phyloP scores from a whole-genome alignment of 2,329 filamentous ascomycete genomes.

The Neonectria neomacrospora region DNA sequence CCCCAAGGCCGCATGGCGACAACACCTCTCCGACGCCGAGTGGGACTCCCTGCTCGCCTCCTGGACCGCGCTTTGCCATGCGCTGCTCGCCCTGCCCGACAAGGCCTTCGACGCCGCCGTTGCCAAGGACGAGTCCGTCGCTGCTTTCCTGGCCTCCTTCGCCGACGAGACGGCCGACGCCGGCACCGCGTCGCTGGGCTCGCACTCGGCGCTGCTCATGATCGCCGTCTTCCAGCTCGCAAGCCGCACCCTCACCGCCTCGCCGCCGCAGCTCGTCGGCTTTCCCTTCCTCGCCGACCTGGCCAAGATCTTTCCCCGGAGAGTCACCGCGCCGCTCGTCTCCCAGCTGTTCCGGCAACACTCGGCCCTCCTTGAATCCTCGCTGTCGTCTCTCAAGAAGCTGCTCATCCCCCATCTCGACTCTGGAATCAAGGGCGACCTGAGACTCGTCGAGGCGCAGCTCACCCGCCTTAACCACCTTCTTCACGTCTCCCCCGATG shows the following conservation, averaged over 20 bases:
- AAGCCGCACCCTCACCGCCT: constrained; percentile 62
- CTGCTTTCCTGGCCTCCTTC: constrained; percentile 75
- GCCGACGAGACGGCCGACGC: constrained; percentile 62
- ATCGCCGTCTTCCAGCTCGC: constrained; percentile 73
- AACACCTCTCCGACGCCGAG: constrained; percentile 73
- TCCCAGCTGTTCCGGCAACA: constrained; percentile 63
- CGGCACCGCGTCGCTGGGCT: constrained; percentile 50
- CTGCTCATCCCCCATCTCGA: constrained; percentile 72
- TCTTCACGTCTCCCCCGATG: constrained; percentile 68
- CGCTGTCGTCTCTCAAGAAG: constrained; percentile 69
- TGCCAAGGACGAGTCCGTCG: constrained; percentile 67
- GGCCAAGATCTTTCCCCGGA: constrained; percentile 73
- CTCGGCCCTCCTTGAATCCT: constrained; percentile 61
- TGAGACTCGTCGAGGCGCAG: constrained; percentile 64
- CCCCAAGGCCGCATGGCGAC: constrained; percentile 74
- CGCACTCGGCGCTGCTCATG: constrained; percentile 60
- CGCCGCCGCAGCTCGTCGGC: constrained; percentile 62
- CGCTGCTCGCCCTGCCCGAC: constrained; percentile 70
- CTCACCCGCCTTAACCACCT: constrained; percentile 72
- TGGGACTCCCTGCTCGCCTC: constrained; percentile 83
- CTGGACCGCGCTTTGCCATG: constrained; percentile 76
- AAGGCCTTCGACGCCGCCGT: constrained; percentile 64
- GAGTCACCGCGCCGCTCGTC: constrained; percentile 64
- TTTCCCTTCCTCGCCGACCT: constrained; percentile 78
- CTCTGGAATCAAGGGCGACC: constrained; percentile 64